phyloP scores from a whole-genome alignment of 2,329 filamentous ascomycete species.

The Trichoderma sp. region DNA sequence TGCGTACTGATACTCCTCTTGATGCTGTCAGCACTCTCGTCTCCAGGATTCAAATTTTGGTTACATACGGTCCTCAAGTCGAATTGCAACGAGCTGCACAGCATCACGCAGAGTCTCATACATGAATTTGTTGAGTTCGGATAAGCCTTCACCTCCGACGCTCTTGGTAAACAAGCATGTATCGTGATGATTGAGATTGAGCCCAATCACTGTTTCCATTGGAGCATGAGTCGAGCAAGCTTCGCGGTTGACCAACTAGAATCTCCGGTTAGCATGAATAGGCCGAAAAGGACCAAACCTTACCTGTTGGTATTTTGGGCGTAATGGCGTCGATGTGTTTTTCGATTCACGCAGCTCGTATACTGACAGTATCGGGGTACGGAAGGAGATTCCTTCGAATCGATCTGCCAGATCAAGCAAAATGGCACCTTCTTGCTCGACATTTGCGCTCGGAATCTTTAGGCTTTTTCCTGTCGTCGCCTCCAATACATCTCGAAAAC shows the following conservation, averaged over 20 bases:
- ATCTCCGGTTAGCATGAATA: neutral
- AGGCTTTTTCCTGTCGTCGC: neutral
- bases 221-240: neutral
- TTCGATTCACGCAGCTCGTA: neutral
- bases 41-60: accelerated
- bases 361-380: neutral
- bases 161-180: neutral
- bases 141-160: neutral
- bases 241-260: neutral
- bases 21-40: neutral
- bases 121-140: neutral
- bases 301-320: neutral
- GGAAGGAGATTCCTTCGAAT: neutral
- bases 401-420: neutral
- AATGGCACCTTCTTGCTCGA: neutral
- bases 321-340: neutral
- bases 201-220: neutral
- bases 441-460: neutral
- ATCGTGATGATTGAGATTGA: neutral
- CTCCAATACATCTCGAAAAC: neutral
- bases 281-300: too few species aligned
- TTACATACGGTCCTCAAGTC: neutral
- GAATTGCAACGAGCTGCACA: neutral
- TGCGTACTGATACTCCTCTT: neutral
- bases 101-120: neutral